These are phyloP conservation scores for Xylariaceae sp. DNA, from an alignment of 2,329 filamentous ascomycete genomes.

Conservation along the genomic window DNA sequence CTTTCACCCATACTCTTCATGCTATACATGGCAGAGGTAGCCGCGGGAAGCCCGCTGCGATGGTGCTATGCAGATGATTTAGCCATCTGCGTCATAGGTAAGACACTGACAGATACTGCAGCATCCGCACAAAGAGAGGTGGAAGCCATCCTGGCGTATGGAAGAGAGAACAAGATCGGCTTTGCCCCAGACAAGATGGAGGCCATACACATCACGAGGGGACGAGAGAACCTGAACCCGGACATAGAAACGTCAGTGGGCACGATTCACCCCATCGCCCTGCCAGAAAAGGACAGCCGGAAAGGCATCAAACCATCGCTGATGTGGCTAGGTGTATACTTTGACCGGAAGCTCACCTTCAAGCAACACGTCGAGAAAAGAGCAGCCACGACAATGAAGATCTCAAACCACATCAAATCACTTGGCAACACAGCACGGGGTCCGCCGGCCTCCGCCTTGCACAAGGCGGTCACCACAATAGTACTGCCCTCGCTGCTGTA, in stretches of 20 bases:
- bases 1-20: neutral
- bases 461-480: neutral
- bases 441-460: neutral
- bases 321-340: neutral
- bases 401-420: neutral
- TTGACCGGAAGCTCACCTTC: neutral
- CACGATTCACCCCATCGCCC: no score
- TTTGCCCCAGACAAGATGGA: neutral
- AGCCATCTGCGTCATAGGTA: neutral
- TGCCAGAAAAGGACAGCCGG: neutral
- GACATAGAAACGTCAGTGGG: neutral
- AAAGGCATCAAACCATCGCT: neutral
- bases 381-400: neutral
- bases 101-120: neutral
- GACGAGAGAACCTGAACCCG: neutral
- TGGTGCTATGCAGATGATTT: neutral
- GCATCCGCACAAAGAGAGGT: neutral
- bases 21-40: neutral
- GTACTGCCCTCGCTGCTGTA: neutral
- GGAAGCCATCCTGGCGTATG: neutral
- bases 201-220: neutral
- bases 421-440: neutral
- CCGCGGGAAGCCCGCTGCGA: neutral
- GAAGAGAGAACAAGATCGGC: neutral
- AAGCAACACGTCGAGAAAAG: neutral